Percentiles rank a stretch among this genome's conserved stretches.
Evolutionary conservation across 345 rosid genomes (phyloP).

Genomic region (Abelmoschus esculentus): DNA sequence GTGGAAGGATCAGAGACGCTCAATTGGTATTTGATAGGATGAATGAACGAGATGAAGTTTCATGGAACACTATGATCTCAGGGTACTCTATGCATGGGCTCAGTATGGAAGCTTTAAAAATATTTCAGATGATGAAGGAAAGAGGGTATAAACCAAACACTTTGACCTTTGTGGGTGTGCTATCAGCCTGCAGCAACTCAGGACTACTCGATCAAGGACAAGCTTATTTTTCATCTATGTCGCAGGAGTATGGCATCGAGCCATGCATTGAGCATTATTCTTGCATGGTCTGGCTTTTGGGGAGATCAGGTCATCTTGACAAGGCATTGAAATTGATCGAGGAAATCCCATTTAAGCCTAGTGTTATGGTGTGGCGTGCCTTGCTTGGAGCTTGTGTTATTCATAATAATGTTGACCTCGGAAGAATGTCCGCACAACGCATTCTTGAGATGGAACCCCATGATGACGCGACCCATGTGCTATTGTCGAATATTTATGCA

Average conservation of each 20-base stretch:
- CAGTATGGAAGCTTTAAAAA: slow-evolving; percentile 41
- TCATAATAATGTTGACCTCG: slow-evolving; percentile 62
- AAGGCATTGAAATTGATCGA: slow-evolving; percentile 58
- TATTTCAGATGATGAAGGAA: slow-evolving; percentile 55
- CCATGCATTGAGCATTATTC: slow-evolving; percentile 77
- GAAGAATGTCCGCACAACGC: slow-evolving; percentile 44
- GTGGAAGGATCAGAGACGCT: slow-evolving; percentile 61
- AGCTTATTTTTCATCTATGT: slow-evolving; percentile 64
- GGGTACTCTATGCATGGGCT: slow-evolving; percentile 79
- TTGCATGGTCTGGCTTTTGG: slow-evolving; percentile 76
- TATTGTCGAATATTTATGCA: slow-evolving; percentile 74
- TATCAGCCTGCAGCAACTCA: slow-evolving; percentile 78
- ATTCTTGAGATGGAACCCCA: slow-evolving; percentile 62
- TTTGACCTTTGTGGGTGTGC: slow-evolving; percentile 64
- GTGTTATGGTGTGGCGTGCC: slow-evolving; percentile 78
- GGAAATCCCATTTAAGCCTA: slow-evolving; percentile 56
- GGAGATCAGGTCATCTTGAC: slow-evolving; percentile 68
- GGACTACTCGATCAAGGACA: slow-evolving; percentile 61
- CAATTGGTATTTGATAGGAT: slow-evolving; percentile 48
- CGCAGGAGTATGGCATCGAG: slow-evolving; percentile 51
- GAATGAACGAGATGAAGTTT: slow-evolving; percentile 38
- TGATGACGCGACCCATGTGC: slow-evolving; percentile 69
- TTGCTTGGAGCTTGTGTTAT: slow-evolving; percentile 74
- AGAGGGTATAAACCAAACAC: slow-evolving; percentile 47
- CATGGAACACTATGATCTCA: slow-evolving; percentile 81